Base-by-base conservation (phyloP, 768 basidiomycete species). In the Russula sp. region DNA sequence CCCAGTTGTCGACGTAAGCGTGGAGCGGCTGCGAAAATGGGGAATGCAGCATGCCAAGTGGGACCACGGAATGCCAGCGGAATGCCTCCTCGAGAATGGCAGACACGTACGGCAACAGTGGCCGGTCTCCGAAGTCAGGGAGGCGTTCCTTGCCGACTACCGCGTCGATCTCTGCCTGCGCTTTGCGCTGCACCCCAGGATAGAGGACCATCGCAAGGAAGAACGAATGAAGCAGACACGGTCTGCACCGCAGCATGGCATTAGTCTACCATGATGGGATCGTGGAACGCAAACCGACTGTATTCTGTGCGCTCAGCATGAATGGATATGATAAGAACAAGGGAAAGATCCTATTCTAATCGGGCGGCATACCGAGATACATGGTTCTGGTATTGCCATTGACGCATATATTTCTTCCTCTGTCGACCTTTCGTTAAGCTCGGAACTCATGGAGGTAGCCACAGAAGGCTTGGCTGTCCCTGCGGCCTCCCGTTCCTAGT, bases 141-240 rank as follows among this genome's bases (percentile, higher is more conserved):
- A 73, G 66, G 6, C 73, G 63, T 37, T 66, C 69, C 11, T 51
- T 39, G 16, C n/a, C 70, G 1, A 72, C 62, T 3, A 73, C 64
- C 1, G 51, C 27, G 47, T 71, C 72, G 8, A 74, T 57, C 47
- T 72, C 70, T 4, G 63, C 68, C 45, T 73, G 73, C 4, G 70
- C 70, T 31, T 59, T 66, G 6, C 39, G 48, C 40, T 70, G 71
- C 6, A 71, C 64, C 8, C 69, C 67, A 1, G 71, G 73, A 60
- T 65, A 64, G 35, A 69, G 65, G 3, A 69, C 59, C 70, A 71
- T 72, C 6, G 73, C 73, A 2, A 74, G 66, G 66, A 72, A 55
- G 65, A 73, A 70, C 0, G 72, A 63, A 10, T 59, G 54, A 20
- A 71, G 51, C 5, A 22, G 71, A 66, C 42, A 68, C 59, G 4